Evolutionary conservation across 2,329 filamentous ascomycete species (phyloP), one percentile per base, ranked within the genome.

Genomic region (Aspergillus phoenicis): DNA sequence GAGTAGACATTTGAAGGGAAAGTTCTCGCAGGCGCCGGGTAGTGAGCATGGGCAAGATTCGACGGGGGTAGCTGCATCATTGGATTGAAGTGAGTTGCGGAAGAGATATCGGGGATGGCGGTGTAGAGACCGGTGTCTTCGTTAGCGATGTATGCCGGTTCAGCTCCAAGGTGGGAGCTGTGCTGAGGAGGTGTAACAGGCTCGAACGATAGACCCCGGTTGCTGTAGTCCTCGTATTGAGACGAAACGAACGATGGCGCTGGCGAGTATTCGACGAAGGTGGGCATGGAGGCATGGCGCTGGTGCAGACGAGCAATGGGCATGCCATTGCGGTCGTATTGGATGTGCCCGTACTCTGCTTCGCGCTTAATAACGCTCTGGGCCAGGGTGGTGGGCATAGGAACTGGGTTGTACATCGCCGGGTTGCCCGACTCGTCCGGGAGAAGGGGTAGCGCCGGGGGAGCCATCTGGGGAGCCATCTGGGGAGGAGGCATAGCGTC

Each of bases 181-280:
- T 97, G 92, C 76, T 98, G 95, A 15, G 95, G 95, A 61, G 95
- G 95, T 0, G 95, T 99, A 69, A 99, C 88, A 56, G 95, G 95
- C 83, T 99, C 95, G 75, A 94, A 99, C 2, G 94, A 98, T 71
- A 98, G 88, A 55, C 93, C 95, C 60, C 95, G 90, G 75, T 93
- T 94, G 85, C 92, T 96, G 83, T 97, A 99, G 76, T 98, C 94
- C 75, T 98, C 95, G 71, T 94, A 97, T 72, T 97, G 93, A 1
- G 95, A 98, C n/a, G 95, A 98, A 56, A 97, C 93, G 73, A 98
- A 98, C 1, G 95, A 98, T 2, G 95, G 95, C 0, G 95, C 95
- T 57, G 95, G 95, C 15, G 95, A 99, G 82, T 98, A 99, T 79
- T 99, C 95, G 77, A 98, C 89, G 76, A 96, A 99, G 20, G 93